Conservation (phyloP, 768 basidiomycete genomes). For the Mycena polygramma region DNA sequence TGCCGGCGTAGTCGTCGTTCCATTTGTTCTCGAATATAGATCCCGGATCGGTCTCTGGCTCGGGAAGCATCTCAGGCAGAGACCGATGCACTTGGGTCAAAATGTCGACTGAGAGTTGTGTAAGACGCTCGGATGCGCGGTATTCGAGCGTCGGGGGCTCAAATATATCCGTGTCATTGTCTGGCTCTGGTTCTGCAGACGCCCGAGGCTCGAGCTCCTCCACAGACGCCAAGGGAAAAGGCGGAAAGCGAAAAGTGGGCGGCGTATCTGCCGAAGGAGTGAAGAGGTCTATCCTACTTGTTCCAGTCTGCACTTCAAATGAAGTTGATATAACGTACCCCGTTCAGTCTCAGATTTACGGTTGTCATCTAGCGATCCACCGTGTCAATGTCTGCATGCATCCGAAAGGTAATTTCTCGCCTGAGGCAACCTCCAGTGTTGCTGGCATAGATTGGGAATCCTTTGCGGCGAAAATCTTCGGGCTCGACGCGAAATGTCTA, state of each 20-base stretch:
- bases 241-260: slow-evolving; percentile 30
- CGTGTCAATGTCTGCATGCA: background rate
- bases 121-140: slow-evolving; percentile 27
- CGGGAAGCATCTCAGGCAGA: slow-evolving; percentile 33
- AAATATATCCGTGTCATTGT: slow-evolving; percentile 18
- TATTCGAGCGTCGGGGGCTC: slow-evolving; percentile 28
- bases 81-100: slow-evolving; percentile 35
- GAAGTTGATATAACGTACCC: slow-evolving; percentile 13
- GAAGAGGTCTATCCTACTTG: background rate
- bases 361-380: background rate
- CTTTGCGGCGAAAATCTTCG: slow-evolving; percentile 1
- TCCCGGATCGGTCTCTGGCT: slow-evolving; percentile 28
- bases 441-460: background rate
- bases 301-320: background rate
- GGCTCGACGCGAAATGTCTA: slow-evolving; percentile 12
- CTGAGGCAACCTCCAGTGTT: slow-evolving; percentile 21
- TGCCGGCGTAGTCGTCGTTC: slow-evolving; percentile 18
- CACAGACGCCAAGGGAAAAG: slow-evolving; percentile 25
- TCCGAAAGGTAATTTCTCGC: background rate
- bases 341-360: background rate
- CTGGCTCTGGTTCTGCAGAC: background rate
- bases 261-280: slow-evolving; percentile 13
- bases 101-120: slow-evolving; percentile 33
- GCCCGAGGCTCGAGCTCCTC: slow-evolving; percentile 15
- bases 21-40: slow-evolving; percentile 36